These are phyloP conservation scores for Phytophthora uliginosa DNA, from an alignment of 352 stramenopile genomes.

Conservation along the genomic window DNA sequence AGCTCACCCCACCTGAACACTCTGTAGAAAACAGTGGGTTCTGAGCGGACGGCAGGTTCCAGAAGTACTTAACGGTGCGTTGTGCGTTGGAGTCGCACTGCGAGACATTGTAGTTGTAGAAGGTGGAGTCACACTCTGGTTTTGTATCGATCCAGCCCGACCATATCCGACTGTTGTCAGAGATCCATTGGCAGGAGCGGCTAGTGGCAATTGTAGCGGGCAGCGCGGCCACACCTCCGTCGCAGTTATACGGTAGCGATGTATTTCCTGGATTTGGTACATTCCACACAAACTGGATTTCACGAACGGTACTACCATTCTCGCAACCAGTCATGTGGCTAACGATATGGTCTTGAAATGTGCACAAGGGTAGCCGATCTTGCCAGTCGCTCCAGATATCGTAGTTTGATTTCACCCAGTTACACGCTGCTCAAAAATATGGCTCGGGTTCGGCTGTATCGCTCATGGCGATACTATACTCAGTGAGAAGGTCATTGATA, in stretches of 20 bases:
- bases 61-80: conserved; percentile 46
- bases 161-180: conserved; percentile 35
- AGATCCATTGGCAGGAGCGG: conserved; percentile 59
- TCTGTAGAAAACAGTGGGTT: conserved; percentile 28
- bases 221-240: conserved; percentile 39
- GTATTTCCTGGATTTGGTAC: conserved; percentile 46
- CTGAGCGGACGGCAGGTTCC: conserved; percentile 35
- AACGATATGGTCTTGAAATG: conserved; percentile 41
- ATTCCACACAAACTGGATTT: conserved; percentile 55
- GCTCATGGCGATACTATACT: conserved; percentile 26
- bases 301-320: conserved; percentile 12
- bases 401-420: conserved; percentile 66
- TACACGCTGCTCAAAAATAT: conserved; percentile 53
- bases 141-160: conserved; percentile 42
- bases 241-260: conserved; percentile 49
- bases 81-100: conserved; percentile 37
- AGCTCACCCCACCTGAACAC: conserved; percentile 30
- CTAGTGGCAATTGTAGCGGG: conserved; percentile 45
- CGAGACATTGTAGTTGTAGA: conserved; percentile 56
- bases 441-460: conserved; percentile 32
- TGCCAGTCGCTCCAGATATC: conserved; percentile 58
- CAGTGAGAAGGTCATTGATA: conserved; percentile 46
- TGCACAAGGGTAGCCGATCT: conserved; percentile 46
- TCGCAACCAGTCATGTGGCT: conserved; percentile 42
- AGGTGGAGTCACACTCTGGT: conserved; percentile 47